phyloP scores from a whole-genome alignment of 495 filamentous ascomycete genomes.

The Talaromyces adpressus region DNA sequence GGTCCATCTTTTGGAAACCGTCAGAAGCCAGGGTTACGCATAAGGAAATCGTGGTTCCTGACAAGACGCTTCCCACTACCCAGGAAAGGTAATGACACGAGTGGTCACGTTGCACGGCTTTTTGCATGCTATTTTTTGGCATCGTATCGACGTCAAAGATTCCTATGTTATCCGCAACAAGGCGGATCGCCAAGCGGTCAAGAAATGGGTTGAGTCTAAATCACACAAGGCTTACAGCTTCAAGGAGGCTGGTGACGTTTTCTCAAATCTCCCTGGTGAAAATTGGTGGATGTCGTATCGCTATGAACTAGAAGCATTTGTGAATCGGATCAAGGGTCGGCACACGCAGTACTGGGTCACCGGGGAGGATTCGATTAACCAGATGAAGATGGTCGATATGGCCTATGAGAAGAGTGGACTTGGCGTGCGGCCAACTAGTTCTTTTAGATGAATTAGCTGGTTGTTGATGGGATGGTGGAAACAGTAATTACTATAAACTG shows the following conservation, averaged over 20 bases:
- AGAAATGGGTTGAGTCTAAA: conserved; percentile 29
- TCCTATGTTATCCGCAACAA: conserved; percentile 25
- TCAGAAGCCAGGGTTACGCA: conserved; percentile 13
- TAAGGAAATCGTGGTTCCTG: conserved; percentile 17
- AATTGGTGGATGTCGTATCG: conserved; percentile 44
- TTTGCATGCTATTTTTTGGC: conserved; percentile 25
- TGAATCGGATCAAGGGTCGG: conserved; percentile 42
- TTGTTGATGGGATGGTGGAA: neutral
- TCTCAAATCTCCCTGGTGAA: conserved; percentile 26
- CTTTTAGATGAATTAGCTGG: neutral
- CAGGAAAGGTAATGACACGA: conserved; percentile 20
- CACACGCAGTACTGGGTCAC: conserved; percentile 41
- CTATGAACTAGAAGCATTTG: conserved; percentile 50
- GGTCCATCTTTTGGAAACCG: conserved; percentile 13
- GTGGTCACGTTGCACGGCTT: conserved; percentile 21
- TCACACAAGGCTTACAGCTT: conserved; percentile 36
- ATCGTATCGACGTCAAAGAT: conserved; percentile 39
- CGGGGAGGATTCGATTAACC: conserved; percentile 42
- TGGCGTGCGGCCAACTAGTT: conserved; percentile 25
- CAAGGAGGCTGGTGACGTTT: conserved; percentile 23
- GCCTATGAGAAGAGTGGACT: conserved; percentile 39
- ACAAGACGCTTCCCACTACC: conserved; percentile 17
- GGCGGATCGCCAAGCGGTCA: conserved; percentile 16
- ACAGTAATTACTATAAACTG: neutral
- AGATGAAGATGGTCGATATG: conserved; percentile 48